phyloP scores from a whole-genome alignment of 2,329 filamentous ascomycete genomes.

The Diaporthe sp. region DNA sequence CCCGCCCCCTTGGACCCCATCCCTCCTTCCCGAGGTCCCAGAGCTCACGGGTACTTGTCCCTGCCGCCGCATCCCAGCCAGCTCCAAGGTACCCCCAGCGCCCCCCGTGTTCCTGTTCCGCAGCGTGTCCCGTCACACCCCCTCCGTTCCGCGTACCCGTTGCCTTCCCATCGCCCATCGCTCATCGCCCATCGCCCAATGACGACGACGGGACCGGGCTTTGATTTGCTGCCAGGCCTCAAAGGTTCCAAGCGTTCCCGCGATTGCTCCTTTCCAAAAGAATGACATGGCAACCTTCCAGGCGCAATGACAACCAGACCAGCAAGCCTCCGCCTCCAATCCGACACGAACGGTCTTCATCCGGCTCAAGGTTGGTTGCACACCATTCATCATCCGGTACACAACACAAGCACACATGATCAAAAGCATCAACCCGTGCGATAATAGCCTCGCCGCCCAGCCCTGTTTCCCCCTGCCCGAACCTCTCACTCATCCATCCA shows the following conservation, averaged over 20 bases:
- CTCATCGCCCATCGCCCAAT: constrained; percentile 21
- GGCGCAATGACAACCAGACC: constrained; percentile 34
- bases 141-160: constrained; percentile 22
- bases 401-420: background rate
- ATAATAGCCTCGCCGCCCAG: background rate
- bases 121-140: constrained; percentile 20
- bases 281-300: constrained; percentile 36
- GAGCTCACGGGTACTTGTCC: constrained; percentile 13
- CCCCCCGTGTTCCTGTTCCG: constrained; percentile 14
- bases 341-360: constrained; percentile 30
- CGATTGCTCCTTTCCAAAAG: constrained; percentile 25
- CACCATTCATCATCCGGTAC: constrained; percentile 19
- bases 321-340: constrained; percentile 26
- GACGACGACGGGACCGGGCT: constrained; percentile 25
- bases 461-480: background rate
- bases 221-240: constrained; percentile 18
- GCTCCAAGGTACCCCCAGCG: constrained; percentile 18
- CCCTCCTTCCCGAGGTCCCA: constrained; percentile 16
- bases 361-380: constrained; percentile 30
- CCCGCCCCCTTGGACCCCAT: background rate
- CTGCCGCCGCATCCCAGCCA: constrained; percentile 8
- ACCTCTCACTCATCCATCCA: background rate
- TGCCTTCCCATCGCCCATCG: constrained; percentile 10
- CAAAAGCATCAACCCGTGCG: background rate
- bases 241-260: constrained; percentile 20